phyloP scores from a whole-genome alignment of 2,329 filamentous ascomycete genomes.

The Trichoderma endophyticum region DNA sequence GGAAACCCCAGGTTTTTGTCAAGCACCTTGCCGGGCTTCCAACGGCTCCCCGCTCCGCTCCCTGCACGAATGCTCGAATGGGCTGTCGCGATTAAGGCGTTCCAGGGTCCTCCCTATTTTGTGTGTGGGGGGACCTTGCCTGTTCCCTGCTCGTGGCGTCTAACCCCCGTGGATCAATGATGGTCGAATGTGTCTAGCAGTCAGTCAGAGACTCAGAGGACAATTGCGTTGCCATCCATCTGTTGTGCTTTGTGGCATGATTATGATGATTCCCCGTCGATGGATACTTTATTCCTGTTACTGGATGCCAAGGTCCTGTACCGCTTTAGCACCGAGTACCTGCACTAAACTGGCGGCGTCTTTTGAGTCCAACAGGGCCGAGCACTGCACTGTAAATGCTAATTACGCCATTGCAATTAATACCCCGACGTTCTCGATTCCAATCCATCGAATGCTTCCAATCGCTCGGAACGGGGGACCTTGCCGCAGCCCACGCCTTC shows the following conservation, averaged over 20 bases:
- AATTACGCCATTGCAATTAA: not conserved
- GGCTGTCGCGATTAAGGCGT: not conserved
- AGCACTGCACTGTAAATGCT: not conserved
- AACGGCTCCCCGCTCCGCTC: conserved; percentile 10
- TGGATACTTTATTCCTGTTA: not conserved
- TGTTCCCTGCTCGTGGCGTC: conserved; percentile 18
- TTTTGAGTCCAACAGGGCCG: not conserved
- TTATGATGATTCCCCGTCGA: not conserved
- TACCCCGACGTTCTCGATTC: not conserved
- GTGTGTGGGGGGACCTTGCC: conserved; percentile 10
- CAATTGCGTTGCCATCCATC: not conserved
- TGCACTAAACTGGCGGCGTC: not conserved
- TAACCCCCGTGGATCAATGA: not conserved
- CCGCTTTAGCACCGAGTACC: not conserved
- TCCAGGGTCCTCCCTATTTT: not conserved
- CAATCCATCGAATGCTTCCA: not conserved
- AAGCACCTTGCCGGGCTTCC: conserved; percentile 1
- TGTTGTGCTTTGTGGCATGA: not conserved
- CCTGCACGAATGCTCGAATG: not conserved
- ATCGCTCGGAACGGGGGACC: not conserved
- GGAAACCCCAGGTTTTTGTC: conserved; percentile 1
- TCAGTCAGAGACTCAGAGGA: not conserved
- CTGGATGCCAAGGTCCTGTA: not conserved
- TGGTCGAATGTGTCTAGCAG: not conserved
- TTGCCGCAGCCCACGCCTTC: not conserved